Percentiles rank a stretch among this genome's conserved stretches.
phyloP scores from a whole-genome alignment of 805 yeast genomes.

The Zygosaccharomyces bisporus region DNA sequence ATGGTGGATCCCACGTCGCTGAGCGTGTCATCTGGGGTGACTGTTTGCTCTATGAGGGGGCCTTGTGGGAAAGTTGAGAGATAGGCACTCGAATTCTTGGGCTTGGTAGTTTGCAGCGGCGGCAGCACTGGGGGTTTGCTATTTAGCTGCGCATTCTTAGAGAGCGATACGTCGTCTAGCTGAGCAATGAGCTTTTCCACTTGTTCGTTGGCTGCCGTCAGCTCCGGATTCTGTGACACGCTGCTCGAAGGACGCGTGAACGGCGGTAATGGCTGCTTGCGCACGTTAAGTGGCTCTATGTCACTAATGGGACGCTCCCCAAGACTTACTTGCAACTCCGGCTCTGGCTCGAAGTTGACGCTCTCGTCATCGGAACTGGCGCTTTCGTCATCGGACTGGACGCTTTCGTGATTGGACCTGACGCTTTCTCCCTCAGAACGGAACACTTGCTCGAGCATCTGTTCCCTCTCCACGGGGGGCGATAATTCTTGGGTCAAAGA shows the following conservation, averaged over 20 bases:
- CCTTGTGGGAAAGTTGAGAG: slow-evolving; percentile 28
- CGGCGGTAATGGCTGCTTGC: not conserved
- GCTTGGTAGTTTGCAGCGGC: slow-evolving; percentile 9
- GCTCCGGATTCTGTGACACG: slow-evolving; percentile 2
- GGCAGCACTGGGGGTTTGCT: not conserved
- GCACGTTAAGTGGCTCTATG: not conserved
- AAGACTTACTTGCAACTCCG: slow-evolving; percentile 15
- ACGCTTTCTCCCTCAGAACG: slow-evolving; percentile 13
- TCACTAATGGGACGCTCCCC: not conserved
- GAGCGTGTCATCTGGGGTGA: slow-evolving; percentile 7
- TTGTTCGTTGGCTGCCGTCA: slow-evolving; percentile 23
- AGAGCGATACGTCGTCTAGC: slow-evolving; percentile 28
- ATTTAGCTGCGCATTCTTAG: slow-evolving; percentile 24
- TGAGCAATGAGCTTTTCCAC: slow-evolving; percentile 34
- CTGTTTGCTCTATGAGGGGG: slow-evolving; percentile 6
- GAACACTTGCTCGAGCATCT: too few species aligned
- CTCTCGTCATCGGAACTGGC: slow-evolving; percentile 14
- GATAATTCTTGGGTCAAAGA: not conserved
- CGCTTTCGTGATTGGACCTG: slow-evolving; percentile 18
- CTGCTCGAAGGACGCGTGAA: not conserved
- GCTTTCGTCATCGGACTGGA: slow-evolving; percentile 19
- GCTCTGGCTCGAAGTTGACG: slow-evolving; percentile 22
- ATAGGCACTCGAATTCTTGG: slow-evolving; percentile 37
- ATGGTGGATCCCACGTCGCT: slow-evolving; percentile 10
- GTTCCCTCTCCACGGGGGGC: not conserved